Base-by-base conservation (phyloP, 305 asterid species). In the Solanum hybrid region DNA sequence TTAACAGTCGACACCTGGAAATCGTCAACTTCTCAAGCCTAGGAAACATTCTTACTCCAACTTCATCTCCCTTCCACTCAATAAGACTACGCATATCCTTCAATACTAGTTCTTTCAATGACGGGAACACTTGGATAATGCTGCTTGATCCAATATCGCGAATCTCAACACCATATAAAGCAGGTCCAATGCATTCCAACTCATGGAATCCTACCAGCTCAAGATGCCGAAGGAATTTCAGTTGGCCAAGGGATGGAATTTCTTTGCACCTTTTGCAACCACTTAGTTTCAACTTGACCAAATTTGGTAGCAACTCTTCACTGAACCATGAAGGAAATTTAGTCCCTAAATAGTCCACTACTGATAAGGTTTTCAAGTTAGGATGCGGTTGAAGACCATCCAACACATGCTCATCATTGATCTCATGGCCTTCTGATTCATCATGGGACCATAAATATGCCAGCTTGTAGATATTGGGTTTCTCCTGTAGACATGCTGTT, bases 361-460 rank as follows among this genome's bases (percentile, higher is more conserved):
- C 89, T 5, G 0, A 2, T 3, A 94, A 83, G 26, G 7, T 3
- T 71, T 80, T 61, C 8, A 92, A 12, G 57, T 86, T 90, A 28
- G 78, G 86, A 36, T 92, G 92, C 8, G 95, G 95, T 81, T 88
- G 69, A 26, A 92, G 93, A 51, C 93, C 93, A 75, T 93, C 93
- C 90, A 93, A 86, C 2, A 91, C 93, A 31, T 28, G 1, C 36
- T 87, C 80, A 11, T 90, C 46, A 69, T 90, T 69, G 24, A 7
- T 82, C 13, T 75, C 40, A 20, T 73, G 31, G 22, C 33, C 73
- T 46, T 57, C 37, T 28, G 18, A 10, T 9, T 16, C 22, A 11
- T 20, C 0, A 24, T 6, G 4, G 31, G 26, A 5, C 93, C 93
- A 90, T 0, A 0, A 0, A 24, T 73, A 88, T 2, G 0, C 11